These are phyloP conservation scores for Ophiostoma sp. DNA, from an alignment of 2,329 filamentous ascomycete species.

Conservation along the genomic window DNA sequence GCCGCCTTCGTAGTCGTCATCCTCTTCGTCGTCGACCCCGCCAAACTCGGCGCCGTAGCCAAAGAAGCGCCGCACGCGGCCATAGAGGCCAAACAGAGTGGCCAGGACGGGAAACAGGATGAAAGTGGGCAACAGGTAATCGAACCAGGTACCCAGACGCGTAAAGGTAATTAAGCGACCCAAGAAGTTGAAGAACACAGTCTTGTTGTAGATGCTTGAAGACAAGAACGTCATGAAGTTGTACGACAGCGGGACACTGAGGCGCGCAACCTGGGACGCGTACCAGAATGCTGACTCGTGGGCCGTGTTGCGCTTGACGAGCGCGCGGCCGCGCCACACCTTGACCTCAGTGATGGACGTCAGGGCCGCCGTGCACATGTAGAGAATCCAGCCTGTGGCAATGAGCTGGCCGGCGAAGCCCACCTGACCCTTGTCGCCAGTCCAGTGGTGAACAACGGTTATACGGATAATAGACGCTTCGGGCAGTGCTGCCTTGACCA, in stretches of 20 bases:
- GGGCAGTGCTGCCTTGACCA: slow-evolving; percentile 79
- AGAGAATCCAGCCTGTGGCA: slow-evolving; percentile 84
- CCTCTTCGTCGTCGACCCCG: slow-evolving; percentile 69
- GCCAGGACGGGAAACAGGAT: slow-evolving; percentile 83
- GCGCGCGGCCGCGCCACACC: slow-evolving; percentile 92
- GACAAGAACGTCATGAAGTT: slow-evolving; percentile 94
- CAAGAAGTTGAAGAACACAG: slow-evolving; percentile 84
- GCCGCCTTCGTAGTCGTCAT: slow-evolving; percentile 64
- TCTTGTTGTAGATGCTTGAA: slow-evolving; percentile 68
- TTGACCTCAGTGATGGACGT: slow-evolving; percentile 88
- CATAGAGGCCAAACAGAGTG: slow-evolving; percentile 86
- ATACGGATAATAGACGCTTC: slow-evolving; percentile 69
- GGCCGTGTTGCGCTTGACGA: slow-evolving; percentile 88
- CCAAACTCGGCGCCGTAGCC: slow-evolving; percentile 80
- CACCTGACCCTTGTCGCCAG: slow-evolving; percentile 69
- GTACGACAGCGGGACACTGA: slow-evolving; percentile 90
- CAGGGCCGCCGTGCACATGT: slow-evolving; percentile 91
- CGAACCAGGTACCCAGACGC: slow-evolving; percentile 77
- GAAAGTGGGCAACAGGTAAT: slow-evolving; percentile 84
- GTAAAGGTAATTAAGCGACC: slow-evolving; percentile 82
- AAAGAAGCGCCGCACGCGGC: slow-evolving; percentile 68
- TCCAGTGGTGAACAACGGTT: slow-evolving; percentile 73
- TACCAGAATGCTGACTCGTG: slow-evolving; percentile 96
- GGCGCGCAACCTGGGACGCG: slow-evolving; percentile 83
- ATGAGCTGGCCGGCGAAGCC: slow-evolving; percentile 85